Percentiles rank a stretch among this genome's conserved stretches.
phyloP scores from a whole-genome alignment of 2,329 filamentous ascomycete species.

The Neurospora crassa region DNA sequence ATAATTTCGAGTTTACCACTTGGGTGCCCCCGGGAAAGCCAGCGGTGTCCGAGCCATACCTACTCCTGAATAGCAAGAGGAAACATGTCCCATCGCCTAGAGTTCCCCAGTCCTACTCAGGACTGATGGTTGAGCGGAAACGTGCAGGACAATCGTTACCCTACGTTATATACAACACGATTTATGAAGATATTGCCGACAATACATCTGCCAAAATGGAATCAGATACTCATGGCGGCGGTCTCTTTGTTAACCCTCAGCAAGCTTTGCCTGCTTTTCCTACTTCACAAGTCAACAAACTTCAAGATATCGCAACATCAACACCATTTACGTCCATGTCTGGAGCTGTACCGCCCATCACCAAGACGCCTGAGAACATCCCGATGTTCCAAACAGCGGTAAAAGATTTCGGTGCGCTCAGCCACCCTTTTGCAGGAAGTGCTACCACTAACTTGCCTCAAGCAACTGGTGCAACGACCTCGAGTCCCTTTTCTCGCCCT shows the following conservation, averaged over 20 bases:
- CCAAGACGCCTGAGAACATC: neutral
- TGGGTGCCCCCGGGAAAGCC: constrained; percentile 22
- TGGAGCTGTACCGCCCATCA: neutral
- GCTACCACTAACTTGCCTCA: neutral
- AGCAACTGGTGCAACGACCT: neutral
- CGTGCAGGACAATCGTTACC: constrained; percentile 42
- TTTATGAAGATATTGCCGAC: constrained; percentile 31
- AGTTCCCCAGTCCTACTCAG: constrained; percentile 46
- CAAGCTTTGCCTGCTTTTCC: neutral
- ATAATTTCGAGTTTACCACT: constrained; percentile 41
- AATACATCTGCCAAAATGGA: neutral
- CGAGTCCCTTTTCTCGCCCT: neutral
- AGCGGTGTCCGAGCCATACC: constrained; percentile 22
- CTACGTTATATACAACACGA: constrained; percentile 45
- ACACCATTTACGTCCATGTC: neutral
- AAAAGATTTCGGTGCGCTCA: neutral
- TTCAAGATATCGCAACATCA: neutral
- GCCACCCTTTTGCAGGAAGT: neutral
- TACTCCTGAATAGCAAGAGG: constrained; percentile 37
- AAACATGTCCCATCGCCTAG: constrained; percentile 37
- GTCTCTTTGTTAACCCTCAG: constrained; percentile 17
- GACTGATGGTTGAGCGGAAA: constrained; percentile 49
- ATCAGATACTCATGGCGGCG: constrained; percentile 11
- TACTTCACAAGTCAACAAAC: neutral
- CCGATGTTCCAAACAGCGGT: neutral